These are phyloP conservation scores for Saccharomycopsis phalli DNA, from an alignment of 1,139 yeast species.

Conservation along the genomic window DNA sequence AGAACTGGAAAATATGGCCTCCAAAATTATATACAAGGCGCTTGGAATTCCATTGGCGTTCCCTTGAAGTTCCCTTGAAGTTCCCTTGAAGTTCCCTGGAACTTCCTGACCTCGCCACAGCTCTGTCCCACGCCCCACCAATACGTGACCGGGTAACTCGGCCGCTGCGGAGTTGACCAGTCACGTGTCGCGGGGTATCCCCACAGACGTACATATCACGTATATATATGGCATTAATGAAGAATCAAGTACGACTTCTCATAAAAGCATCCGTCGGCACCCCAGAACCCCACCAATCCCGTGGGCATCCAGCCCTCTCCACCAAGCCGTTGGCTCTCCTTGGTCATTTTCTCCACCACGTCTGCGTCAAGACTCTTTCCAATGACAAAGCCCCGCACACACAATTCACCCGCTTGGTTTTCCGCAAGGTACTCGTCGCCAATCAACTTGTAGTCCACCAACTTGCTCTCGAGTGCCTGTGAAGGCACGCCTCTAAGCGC, in stretches of 20 bases:
- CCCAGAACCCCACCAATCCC: conserved; percentile 50
- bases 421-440: conserved; percentile 21
- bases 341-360: conserved; percentile 25
- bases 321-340: conserved; percentile 28
- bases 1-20: neutral
- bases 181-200: too few relatives aligned
- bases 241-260: conserved; percentile 23
- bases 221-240: too few relatives aligned
- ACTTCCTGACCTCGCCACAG: too few relatives aligned
- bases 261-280: conserved; percentile 67
- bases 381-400: conserved; percentile 57
- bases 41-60: too few relatives aligned
- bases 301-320: conserved; percentile 54
- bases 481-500: conserved; percentile 36
- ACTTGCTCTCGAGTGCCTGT: conserved; percentile 36
- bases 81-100: too few relatives aligned
- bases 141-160: too few relatives aligned
- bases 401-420: conserved; percentile 40
- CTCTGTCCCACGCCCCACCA: too few relatives aligned
- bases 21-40: too few relatives aligned
- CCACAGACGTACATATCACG: too few relatives aligned
- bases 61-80: too few relatives aligned
- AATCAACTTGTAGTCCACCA: conserved; percentile 16
- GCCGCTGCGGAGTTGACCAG: too few relatives aligned
- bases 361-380: conserved; percentile 38